Percentiles rank a stretch among this genome's conserved stretches.
Conservation (phyloP, 106 monocot genomes). For the Dendrobium nobile region DNA sequence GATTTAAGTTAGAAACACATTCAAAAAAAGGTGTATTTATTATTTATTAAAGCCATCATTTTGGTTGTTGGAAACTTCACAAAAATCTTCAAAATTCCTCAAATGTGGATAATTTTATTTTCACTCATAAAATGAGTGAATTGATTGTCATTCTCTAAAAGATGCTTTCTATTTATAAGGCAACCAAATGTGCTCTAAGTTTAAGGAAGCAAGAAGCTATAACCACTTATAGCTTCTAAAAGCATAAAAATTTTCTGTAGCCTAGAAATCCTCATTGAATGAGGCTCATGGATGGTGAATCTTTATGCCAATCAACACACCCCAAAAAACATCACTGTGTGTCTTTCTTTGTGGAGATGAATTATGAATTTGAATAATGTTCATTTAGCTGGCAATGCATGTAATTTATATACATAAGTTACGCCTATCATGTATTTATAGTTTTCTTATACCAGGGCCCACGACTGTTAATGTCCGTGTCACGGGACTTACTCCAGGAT, state of each 20-base stretch:
- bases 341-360: neutral
- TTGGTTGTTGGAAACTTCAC: neutral
- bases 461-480: constrained; percentile 61
- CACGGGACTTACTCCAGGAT: constrained; percentile 71
- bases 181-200: neutral
- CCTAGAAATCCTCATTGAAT: neutral
- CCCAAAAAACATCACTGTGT: neutral
- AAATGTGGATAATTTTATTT: neutral
- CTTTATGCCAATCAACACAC: neutral
- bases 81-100: neutral
- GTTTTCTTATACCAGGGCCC: constrained; percentile 36
- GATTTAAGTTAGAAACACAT: neutral
- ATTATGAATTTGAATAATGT: neutral
- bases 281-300: neutral
- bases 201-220: neutral
- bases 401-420: neutral
- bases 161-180: neutral
- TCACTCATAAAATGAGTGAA: neutral
- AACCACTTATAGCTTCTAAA: neutral
- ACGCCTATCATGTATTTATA: neutral
- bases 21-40: neutral
- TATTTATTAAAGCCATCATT: neutral
- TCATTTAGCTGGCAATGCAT: neutral
- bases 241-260: neutral
- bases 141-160: neutral